A percentile compares a stretch with the other conserved stretches of the same genome.
phyloP scores from a whole-genome alignment of 2,329 filamentous ascomycete species.

The Aurifilum marmelostoma region DNA sequence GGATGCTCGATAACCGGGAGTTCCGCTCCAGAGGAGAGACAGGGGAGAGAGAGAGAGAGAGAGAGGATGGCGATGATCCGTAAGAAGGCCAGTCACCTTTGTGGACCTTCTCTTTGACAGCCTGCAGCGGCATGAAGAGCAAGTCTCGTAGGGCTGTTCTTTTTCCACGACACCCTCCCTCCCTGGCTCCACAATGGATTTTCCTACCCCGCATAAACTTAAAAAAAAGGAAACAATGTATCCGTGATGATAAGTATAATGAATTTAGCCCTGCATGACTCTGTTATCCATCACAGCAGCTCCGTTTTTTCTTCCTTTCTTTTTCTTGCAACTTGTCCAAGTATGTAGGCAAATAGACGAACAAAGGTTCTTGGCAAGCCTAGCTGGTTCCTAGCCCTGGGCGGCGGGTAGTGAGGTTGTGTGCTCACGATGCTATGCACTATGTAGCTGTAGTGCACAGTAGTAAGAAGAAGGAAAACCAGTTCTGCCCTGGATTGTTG shows the following conservation, averaged over 20 bases:
- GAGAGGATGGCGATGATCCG: not conserved
- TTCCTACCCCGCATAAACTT: conserved; percentile 2
- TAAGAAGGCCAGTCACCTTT: too few relatives aligned
- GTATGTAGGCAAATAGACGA: too few relatives aligned
- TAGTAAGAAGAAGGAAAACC: not conserved
- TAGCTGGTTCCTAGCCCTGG: not conserved
- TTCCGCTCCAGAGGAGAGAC: too few relatives aligned
- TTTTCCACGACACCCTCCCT: not conserved
- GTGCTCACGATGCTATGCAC: too few relatives aligned
- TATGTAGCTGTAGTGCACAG: too few relatives aligned
- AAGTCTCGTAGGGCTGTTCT: not conserved
- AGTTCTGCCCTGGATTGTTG: not conserved
- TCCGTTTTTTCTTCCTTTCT: not conserved
- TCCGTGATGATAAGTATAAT: too few relatives aligned
- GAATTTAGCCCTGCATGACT: too few relatives aligned
- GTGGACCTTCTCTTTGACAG: not conserved
- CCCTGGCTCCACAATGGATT: too few relatives aligned
- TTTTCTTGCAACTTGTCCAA: not conserved
- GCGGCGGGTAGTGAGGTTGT: too few relatives aligned
- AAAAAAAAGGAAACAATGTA: not conserved
- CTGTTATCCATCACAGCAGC: not conserved
- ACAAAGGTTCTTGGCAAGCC: not conserved
- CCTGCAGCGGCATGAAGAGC: not conserved
- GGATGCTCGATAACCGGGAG: too few relatives aligned
- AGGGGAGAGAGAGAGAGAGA: too few relatives aligned